Evolutionary conservation across 306 rosid genomes (phyloP).

Genomic region (Purshia tridentata): DNA sequence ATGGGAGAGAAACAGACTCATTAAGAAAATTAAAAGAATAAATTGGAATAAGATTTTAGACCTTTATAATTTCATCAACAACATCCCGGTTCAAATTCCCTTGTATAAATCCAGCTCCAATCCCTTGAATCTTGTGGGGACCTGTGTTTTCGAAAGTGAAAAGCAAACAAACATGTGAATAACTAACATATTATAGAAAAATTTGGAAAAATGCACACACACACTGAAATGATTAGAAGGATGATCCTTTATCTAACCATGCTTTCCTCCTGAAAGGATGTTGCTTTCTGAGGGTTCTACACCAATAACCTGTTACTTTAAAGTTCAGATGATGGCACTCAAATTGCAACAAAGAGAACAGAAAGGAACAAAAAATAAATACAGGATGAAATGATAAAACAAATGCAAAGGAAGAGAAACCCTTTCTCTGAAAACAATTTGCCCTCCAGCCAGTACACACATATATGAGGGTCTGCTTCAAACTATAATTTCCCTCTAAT

Average conservation of each 20-base stretch:
- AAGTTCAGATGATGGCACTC: constrained; percentile 1
- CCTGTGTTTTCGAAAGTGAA: constrained; percentile 51
- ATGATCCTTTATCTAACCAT: constrained; percentile 56
- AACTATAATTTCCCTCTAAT: constrained; percentile 12
- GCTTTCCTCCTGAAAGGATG: constrained; percentile 96
- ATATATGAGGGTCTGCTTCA: constrained; percentile 1
- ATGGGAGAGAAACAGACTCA: constrained; percentile 7
- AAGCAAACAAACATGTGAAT: constrained; percentile 21
- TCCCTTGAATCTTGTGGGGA: constrained; percentile 99
- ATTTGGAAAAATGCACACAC: neutral
- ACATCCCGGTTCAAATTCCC: constrained; percentile 82
- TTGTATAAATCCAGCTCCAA: constrained; percentile 99
- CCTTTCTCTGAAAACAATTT: constrained; percentile 20
- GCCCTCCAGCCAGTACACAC: constrained; percentile 2
- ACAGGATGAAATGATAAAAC: constrained; percentile 14
- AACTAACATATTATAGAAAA: neutral
- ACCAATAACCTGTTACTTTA: constrained; percentile 72
- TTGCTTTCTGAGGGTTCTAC: constrained; percentile 92
- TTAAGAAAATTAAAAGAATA: neutral
- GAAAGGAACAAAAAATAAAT: neutral
- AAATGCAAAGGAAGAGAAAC: neutral
- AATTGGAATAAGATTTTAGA: constrained; percentile 23
- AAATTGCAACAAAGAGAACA: constrained; percentile 20
- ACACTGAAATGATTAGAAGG: constrained; percentile 23
- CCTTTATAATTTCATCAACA: constrained; percentile 86